Evolutionary conservation across 345 rosid genomes (phyloP).

Genomic region (Fremontodendron californicum): DNA sequence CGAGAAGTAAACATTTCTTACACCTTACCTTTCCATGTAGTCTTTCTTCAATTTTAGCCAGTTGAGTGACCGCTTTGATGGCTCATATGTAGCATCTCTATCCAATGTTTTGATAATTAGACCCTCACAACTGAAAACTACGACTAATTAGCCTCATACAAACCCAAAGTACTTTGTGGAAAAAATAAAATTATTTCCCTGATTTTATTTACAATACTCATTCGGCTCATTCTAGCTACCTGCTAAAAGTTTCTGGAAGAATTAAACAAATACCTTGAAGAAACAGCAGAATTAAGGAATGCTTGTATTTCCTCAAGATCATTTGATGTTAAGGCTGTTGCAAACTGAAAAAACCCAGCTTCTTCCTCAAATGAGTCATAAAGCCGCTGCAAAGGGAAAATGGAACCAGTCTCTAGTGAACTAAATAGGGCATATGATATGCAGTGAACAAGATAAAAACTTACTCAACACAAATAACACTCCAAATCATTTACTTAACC

Average conservation of each 20-base stretch:
- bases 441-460: background rate
- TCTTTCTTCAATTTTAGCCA: slow-evolving; percentile 97
- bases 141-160: background rate
- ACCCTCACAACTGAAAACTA: slow-evolving; percentile 81
- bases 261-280: slow-evolving; percentile 57
- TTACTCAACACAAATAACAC: background rate
- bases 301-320: slow-evolving; percentile 91
- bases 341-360: slow-evolving; percentile 80
- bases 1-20: background rate
- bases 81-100: slow-evolving; percentile 96
- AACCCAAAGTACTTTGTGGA: background rate
- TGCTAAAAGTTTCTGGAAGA: slow-evolving; percentile 12
- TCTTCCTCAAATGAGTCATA: slow-evolving; percentile 77
- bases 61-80: slow-evolving; percentile 84
- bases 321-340: slow-evolving; percentile 73
- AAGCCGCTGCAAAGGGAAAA: slow-evolving; percentile 51
- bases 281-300: slow-evolving; percentile 84
- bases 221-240: background rate
- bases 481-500: background rate
- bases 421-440: background rate
- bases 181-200: background rate
- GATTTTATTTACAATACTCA: background rate
- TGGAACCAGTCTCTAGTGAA: background rate
- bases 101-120: slow-evolving; percentile 86
- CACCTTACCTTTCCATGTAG: slow-evolving; percentile 76